Evolutionary conservation across 208 protist genomes (phyloP), one percentile per base, ranked within the genome.

Genomic region (Crithidia sp.): DNA sequence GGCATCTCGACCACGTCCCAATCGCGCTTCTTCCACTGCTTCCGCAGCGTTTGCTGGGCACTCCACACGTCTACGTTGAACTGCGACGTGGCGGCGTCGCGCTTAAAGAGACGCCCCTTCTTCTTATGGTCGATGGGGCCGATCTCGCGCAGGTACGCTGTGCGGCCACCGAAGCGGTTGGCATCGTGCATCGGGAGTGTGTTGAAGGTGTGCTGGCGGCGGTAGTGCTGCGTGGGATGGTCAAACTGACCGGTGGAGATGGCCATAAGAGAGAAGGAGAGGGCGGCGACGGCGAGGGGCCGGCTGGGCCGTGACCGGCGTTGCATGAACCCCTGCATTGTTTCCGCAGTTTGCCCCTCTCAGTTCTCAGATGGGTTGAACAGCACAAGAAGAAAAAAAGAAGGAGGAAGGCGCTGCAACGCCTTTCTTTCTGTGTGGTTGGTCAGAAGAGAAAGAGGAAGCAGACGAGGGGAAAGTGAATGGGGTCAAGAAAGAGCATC

Each of bases 41-140:
- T 93, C 36, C 93, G 88, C 69, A 95, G 77, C 41, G 91, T 88
- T 68, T 95, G 89, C 78, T 97, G 91, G 8, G 93, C 93, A n/a
- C 75, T 76, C 90, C 91, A 97, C 19, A 96, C 78, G 79, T 95
- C 93, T 44, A 97, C 91, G 78, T 96, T 97, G 67, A 86, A 96
- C 79, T 95, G 89, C 68, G 91, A 73, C 41, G 87, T 95, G 4
- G 74, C 70, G 0, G 65, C 74, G 58, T 97, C 88, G 41, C 86
- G 84, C 83, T 97, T 97, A 73, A 95, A 97, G 60, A 82, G 76
- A 4, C 90, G 90, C 0, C 90, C 89, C 17, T 78, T 79, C 49
- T 79, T 86, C 55, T 95, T 93, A 36, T 91, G 84, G 58, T 94
- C 85, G 36, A 93, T 77, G 8, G 90, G 90, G 6, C 89, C 91